A percentile compares a stretch with the other conserved stretches of the same genome.
Evolutionary conservation across 2,329 filamentous ascomycete genomes (phyloP).

Genomic region (Aspergillus quadricinctus): DNA sequence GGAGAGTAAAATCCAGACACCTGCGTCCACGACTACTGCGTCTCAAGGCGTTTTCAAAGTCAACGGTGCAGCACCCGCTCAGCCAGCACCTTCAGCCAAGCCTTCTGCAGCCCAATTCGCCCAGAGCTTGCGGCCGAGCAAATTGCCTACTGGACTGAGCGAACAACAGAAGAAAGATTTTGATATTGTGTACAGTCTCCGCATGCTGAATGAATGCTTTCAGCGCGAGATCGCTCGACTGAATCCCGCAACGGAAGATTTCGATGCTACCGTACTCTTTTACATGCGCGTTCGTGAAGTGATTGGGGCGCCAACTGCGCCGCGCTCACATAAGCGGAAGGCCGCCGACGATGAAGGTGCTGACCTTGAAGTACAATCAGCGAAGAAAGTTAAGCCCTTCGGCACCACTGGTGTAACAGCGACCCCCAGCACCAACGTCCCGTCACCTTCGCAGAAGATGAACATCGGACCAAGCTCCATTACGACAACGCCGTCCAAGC

Average conservation of each 20-base stretch:
- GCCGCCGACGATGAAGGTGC: conserved; percentile 14
- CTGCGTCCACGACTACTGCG: conserved; percentile 3
- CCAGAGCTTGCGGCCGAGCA: conserved; percentile 13
- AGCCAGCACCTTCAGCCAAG: conserved; percentile 3
- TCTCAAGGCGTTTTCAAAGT: conserved; percentile 11
- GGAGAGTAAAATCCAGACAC: conserved; percentile 5
- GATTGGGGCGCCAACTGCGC: conserved; percentile 32
- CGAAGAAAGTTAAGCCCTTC: conserved; percentile 23
- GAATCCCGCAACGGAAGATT: conserved; percentile 29
- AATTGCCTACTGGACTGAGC: conserved; percentile 14
- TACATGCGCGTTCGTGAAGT: conserved; percentile 37
- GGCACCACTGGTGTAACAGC: neutral
- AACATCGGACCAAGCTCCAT: conserved; percentile 7
- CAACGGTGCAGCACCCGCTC: conserved; percentile 7
- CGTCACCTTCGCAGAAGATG: conserved; percentile 1
- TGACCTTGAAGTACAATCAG: conserved; percentile 6
- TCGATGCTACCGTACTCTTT: conserved; percentile 34
- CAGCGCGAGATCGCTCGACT: conserved; percentile 27
- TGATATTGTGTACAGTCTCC: conserved; percentile 26
- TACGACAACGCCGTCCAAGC: conserved; percentile 13
- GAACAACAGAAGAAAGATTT: conserved; percentile 15
- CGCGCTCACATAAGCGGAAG: conserved; percentile 25
- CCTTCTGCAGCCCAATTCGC: conserved; percentile 2
- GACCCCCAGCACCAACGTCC: neutral
- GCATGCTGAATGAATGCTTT: conserved; percentile 33